Percentiles rank a stretch among this genome's conserved stretches.
Evolutionary conservation across 495 filamentous ascomycete species (phyloP).

Genomic region (Penicillium tannophilum): DNA sequence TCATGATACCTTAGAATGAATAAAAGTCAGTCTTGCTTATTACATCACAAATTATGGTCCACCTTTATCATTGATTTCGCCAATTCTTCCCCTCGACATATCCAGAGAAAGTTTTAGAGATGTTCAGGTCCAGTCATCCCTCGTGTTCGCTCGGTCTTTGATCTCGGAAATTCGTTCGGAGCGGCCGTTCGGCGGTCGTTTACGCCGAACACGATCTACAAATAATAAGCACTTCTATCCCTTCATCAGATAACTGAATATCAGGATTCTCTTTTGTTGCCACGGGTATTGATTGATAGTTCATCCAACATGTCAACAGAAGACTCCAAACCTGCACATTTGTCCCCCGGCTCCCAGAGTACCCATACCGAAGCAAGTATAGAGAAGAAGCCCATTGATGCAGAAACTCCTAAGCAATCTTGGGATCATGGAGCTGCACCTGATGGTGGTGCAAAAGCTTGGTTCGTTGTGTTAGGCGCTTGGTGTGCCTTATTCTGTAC

Average conservation of each 20-base stretch:
- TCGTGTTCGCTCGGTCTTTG: background rate
- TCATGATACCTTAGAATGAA: background rate
- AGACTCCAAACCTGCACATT: background rate
- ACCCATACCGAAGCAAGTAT: background rate
- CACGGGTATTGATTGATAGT: no score
- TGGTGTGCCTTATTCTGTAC: conserved; percentile 42
- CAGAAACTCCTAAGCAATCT: background rate
- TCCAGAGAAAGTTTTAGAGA: no score
- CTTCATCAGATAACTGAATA: no score
- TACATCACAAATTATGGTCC: background rate
- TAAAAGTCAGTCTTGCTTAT: background rate
- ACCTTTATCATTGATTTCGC: no score
- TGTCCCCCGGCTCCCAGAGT: background rate
- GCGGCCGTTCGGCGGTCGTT: background rate
- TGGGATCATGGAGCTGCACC: background rate
- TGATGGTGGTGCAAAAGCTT: conserved; percentile 26
- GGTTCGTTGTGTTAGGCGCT: conserved; percentile 43
- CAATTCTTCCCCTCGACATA: no score
- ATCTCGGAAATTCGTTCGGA: background rate
- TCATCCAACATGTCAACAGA: background rate
- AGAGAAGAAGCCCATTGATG: background rate
- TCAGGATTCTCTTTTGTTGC: no score
- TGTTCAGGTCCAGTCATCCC: no score
- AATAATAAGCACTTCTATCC: background rate
- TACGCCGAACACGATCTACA: background rate